A percentile compares a stretch with the other conserved stretches of the same genome.
phyloP scores from a whole-genome alignment of 1,284 basidiomycete species.

The Rhodotorula sp. region DNA sequence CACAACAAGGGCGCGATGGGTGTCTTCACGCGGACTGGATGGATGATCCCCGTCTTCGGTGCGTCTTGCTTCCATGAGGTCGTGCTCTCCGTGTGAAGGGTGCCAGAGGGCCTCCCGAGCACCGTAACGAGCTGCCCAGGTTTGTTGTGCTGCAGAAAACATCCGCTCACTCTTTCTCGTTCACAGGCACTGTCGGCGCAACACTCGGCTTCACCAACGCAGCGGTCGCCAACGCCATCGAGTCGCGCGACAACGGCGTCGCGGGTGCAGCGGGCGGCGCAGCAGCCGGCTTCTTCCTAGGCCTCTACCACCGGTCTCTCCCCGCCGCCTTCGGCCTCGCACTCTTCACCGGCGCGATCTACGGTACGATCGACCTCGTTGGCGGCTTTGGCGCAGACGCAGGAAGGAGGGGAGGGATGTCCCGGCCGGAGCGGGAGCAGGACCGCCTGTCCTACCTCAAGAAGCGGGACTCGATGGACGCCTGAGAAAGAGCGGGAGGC shows the following conservation, averaged over 20 bases:
- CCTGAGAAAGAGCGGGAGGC: no score
- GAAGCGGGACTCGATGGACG: slow-evolving; percentile 15
- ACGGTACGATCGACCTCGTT: slow-evolving; percentile 39
- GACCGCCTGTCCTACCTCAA: slow-evolving; percentile 37
- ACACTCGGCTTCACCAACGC: slow-evolving; percentile 35
- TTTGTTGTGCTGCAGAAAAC: no score
- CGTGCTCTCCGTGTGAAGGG: neutral
- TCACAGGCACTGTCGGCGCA: slow-evolving; percentile 35
- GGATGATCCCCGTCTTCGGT: slow-evolving; percentile 80
- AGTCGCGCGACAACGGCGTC: slow-evolving; percentile 31
- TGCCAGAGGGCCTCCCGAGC: neutral
- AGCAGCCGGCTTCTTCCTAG: slow-evolving; percentile 39
- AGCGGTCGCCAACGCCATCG: slow-evolving; percentile 37
- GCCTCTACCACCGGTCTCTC: slow-evolving; percentile 35
- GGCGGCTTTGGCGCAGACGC: slow-evolving; percentile 33
- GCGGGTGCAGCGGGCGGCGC: slow-evolving; percentile 38
- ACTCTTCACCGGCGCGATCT: slow-evolving; percentile 36
- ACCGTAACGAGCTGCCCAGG: neutral
- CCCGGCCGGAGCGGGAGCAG: slow-evolving; percentile 23
- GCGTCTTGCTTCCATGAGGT: slow-evolving; percentile 42
- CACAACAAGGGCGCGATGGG: slow-evolving; percentile 85
- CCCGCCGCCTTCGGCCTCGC: slow-evolving; percentile 38
- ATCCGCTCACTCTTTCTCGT: neutral
- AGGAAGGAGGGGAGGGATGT: slow-evolving; percentile 19
- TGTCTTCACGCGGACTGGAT: slow-evolving; percentile 72